Evolutionary conservation across 768 basidiomycete genomes (phyloP).

Genomic region (Lenzites betulinus): DNA sequence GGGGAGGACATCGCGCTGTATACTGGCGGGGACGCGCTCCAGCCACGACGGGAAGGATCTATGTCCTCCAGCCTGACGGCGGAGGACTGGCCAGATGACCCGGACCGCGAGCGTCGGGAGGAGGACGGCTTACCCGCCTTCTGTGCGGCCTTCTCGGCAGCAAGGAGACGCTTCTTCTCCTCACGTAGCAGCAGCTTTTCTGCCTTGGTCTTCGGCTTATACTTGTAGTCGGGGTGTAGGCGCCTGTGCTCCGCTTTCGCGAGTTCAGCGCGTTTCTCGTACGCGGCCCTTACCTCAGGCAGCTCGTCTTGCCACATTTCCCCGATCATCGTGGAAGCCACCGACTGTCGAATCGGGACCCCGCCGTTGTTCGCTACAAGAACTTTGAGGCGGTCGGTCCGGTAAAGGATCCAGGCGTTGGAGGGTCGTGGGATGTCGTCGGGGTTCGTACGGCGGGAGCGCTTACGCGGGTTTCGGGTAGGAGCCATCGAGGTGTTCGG

Average conservation of each 20-base stretch:
- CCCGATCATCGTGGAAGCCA: not conserved
- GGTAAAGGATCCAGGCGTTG: constrained; percentile 26
- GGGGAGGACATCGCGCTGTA: too few species aligned
- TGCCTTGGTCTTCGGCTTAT: constrained; percentile 27
- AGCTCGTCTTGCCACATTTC: constrained; percentile 7
- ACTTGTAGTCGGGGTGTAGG: constrained; percentile 32
- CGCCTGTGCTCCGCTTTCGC: constrained; percentile 28
- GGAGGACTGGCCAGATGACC: too few species aligned
- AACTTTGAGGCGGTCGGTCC: constrained; percentile 14
- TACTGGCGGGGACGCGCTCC: too few species aligned
- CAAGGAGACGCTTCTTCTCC: not conserved
- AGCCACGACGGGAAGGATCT: too few species aligned
- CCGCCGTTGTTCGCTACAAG: not conserved
- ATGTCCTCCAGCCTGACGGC: too few species aligned
- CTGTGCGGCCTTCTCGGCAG: constrained; percentile 11
- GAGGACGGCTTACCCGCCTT: constrained; percentile 10
- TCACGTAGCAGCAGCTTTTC: constrained; percentile 21
- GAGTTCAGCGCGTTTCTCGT: constrained; percentile 23
- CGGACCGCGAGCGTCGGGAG: too few species aligned
- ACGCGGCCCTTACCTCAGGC: not conserved
- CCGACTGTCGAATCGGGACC: not conserved
- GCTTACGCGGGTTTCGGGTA: not conserved
- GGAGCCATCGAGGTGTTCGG: constrained; percentile 1
- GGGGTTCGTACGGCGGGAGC: too few species aligned
- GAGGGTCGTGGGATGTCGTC: constrained; percentile 18